Evolutionary conservation across 2,329 filamentous ascomycete species (phyloP), one percentile per base, ranked within the genome.

Genomic region (Ceratocystiopsis minuta): DNA sequence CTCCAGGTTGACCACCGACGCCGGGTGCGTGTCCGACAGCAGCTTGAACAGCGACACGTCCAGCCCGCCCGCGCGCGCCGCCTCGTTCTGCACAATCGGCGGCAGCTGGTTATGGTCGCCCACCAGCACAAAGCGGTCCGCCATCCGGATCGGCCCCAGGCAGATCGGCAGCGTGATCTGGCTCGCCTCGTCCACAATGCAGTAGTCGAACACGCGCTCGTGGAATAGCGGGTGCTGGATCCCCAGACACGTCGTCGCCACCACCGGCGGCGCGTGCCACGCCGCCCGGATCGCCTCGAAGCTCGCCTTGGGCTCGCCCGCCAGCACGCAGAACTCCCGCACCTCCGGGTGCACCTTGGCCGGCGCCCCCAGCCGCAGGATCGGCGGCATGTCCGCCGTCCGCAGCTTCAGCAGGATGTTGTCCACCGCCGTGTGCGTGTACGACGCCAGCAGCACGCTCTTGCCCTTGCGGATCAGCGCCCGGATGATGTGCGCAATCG

Each of bases 101-200:
- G 90, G 90, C 3, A 98, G 70, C 56, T 98, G 90, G 55, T 93
- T 90, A 58, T 98, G 90, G 57, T 98, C 90, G 14, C 90, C 90
- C 0, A 98, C 90, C 0, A 98, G 72, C 16, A 98, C 83, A 58
- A 98, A 98, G 0, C 81, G 93, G 40, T 75, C 75, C 6, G 90
- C 86, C 74, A 95, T 83, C 12, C 90, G 77, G 50, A 98, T 92
- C 0, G 90, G 90, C 0, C 90, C 90, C 0, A 96, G 66, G 49
- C 90, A 96, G 16, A 95, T 88, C 0, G 90, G 90, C 16, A 98
- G 65, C 0, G 90, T 98, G 55, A 98, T 96, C 54, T 98, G 90
- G 2, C 87, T 95, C 1, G 90, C 90, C 60, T 98, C 90, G 50
- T 98, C 90, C 4, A 98, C 88, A 48, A 98, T 96, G 55, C 90